These are phyloP conservation scores for Calocybe gangraenosa DNA, from an alignment of 768 basidiomycete species.

Conservation along the genomic window DNA sequence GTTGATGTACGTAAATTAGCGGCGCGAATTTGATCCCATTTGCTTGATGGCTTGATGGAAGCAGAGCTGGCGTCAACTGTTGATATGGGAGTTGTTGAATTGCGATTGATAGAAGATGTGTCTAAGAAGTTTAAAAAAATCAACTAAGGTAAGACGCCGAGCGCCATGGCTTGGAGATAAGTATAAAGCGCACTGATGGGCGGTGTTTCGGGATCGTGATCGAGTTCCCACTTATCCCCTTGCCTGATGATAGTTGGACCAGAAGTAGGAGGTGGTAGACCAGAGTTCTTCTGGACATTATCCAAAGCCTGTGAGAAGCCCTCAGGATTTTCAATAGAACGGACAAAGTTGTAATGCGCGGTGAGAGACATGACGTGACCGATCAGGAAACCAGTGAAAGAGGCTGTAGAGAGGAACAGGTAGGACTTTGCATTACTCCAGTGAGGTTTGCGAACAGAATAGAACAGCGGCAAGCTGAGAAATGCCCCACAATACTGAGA, in stretches of 20 bases:
- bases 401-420: constrained; percentile 17
- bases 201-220: constrained; percentile 10
- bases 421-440: constrained; percentile 18
- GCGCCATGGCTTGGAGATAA: no score
- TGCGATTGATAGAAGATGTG: neutral
- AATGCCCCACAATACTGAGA: constrained; percentile 13
- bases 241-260: constrained; percentile 27
- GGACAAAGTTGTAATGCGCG: constrained; percentile 33
- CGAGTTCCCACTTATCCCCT: constrained; percentile 13
- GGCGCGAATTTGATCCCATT: constrained; percentile 67
- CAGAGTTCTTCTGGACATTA: constrained; percentile 42
- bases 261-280: constrained; percentile 18
- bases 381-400: constrained; percentile 25
- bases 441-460: constrained; percentile 20
- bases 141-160: neutral
- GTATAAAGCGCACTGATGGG: constrained; percentile 4
- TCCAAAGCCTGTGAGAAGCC: constrained; percentile 37
- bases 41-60: constrained; percentile 24
- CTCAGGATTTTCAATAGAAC: constrained; percentile 33
- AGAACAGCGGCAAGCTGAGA: constrained; percentile 12
- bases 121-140: constrained; percentile 4
- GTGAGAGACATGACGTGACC: constrained; percentile 25
- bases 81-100: constrained; percentile 8
- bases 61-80: constrained; percentile 8
- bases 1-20: constrained; percentile 38